Base-by-base conservation (phyloP, 306 rosid species). In the Albizia julibrissin region DNA sequence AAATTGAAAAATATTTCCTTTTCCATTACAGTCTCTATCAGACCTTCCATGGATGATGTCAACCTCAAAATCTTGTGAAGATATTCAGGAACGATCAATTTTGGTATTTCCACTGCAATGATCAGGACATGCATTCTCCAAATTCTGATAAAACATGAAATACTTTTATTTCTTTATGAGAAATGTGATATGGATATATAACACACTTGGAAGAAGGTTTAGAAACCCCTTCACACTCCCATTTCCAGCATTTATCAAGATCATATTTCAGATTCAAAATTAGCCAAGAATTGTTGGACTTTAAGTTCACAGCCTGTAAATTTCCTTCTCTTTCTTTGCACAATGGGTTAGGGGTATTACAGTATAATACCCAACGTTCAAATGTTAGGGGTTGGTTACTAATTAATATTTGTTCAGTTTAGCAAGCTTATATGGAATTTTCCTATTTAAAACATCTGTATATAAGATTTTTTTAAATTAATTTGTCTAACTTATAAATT, bases 121-220 rank as follows among this genome's bases (percentile, higher is more conserved):
- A 70, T 27, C 6, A 56, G 39, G 27, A 58, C 16, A 67, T 26
- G 4, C 67, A 67, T 59, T 54, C 37, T 69, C 34, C 9, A 26
- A 76, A 70, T 69, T 27, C 4, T 33, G 50, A 34, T 13, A n/a
- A 50, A 68, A 46, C 69, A 84, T 14, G 58, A 62, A 34, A 54
- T 42, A 64, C 24, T 21, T 21, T 71, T 76, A 54, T 39, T 79
- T 81, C 8, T 44, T 54, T 11, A 9, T 16, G 54, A 49, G 67
- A 37, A 54, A 34, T 56, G 50, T 26, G 62, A 39, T 47, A 43
- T 33, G 12, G 50, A 31, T 74, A 40, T 37, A 6, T 13, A 61
- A 89, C 98, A 91, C 82, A 92, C 98, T 94, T 4, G 97, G 93
- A 84, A 92, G 97, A 80, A 88, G 84, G 84, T 39, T 87, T 42